Base-by-base conservation (phyloP, 352 stramenopile genomes). In the Globisporangium paddicum region DNA sequence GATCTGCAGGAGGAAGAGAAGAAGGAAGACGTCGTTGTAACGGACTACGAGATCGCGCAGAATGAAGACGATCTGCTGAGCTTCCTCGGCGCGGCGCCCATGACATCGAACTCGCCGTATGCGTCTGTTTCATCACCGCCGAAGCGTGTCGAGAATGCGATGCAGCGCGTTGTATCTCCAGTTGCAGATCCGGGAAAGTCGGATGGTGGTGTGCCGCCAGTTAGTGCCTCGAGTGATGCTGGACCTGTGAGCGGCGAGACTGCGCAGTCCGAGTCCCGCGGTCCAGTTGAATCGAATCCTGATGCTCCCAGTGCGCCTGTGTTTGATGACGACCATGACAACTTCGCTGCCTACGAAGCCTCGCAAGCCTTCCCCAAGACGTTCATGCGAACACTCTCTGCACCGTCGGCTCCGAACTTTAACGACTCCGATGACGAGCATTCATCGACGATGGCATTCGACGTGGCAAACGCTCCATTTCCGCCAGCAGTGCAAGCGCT, bases 31-130 rank as follows among this genome's bases (percentile, higher is more conserved):
- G 62, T 23, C 14, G 8, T 28, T 25, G 45, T 55, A 18, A 63
- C 54, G 2, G 72, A 81, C 18, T 47, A 32, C n/a, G 77, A 88
- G 55, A 85, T 89, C 60, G 62, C 46, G 25, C 70, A 77, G 45
- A 79, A 87, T 44, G 79, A 89, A 54, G 74, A 89, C 16, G 72
- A 86, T 13, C 62, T 89, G 8, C 55, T 85, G 49, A 64, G 67
- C 26, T 58, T 91, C 16, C 59, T 87, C 21, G 67, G 67, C 5
- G 66, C 55, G 1, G 57, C 41, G 28, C 40, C 45, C 14, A 47
- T 41, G 49, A 34, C 14, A 16, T 46, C 19, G 30, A 38, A 55
- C 11, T 60, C 28, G 21, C 18, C 46, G 23, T 44, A 46, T 21
- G 57, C 49, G 11, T 35, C 28, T 2, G 8, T 52, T 9, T 0